Evolutionary conservation across 1,139 yeast genomes (phyloP), one percentile per base, ranked within the genome.

Genomic region (Taphrina betulina): DNA sequence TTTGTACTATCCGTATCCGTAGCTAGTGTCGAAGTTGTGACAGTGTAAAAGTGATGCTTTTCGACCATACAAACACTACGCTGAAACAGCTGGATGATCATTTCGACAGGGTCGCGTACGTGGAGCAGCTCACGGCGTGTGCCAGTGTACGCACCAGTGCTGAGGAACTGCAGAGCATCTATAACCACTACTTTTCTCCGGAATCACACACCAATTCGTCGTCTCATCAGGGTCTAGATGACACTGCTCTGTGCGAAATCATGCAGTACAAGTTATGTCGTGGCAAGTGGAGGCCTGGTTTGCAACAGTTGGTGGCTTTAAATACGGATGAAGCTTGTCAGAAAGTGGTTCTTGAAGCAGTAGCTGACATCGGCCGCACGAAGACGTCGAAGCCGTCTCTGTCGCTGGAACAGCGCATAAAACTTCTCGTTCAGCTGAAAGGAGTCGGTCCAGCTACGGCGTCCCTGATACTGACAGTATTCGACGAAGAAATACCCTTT

Each of bases 361-460:
- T 3, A 10, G 12, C n/a, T 8, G 38, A 17, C 28, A 37, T 43
- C 7, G 31, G 12, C 31, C 12, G 31, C 10, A 26, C 31, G 31
- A 26, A 26, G 12, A 12, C 7, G 10, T 7, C 31, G 7, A 7
- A 7, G 10, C 7, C 31, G 12, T 7, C 10, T 26, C 31, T 26
- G 31, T 26, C 31, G 12, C 31, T 43, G 17, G 16, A n/a, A 28
- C 17, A 31, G 2, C 17, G 23, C 8, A 43, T 43, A 19, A 33
- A 16, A n/a, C 8, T 2, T 1, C 19, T 43, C 29, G 16, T 29
- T 16, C 14, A 8, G 12, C 20, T 43, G 48, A 43, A 43, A n/a
- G 48, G 37, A 10, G 54, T 50, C 14, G 54, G 54, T 19, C 46
- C 54, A 1, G 54, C 54, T 5, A 50, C 54, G 10, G 54, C 54